Base-by-base conservation (phyloP, 768 basidiomycete species). In the Kockovaella imperatae region DNA sequence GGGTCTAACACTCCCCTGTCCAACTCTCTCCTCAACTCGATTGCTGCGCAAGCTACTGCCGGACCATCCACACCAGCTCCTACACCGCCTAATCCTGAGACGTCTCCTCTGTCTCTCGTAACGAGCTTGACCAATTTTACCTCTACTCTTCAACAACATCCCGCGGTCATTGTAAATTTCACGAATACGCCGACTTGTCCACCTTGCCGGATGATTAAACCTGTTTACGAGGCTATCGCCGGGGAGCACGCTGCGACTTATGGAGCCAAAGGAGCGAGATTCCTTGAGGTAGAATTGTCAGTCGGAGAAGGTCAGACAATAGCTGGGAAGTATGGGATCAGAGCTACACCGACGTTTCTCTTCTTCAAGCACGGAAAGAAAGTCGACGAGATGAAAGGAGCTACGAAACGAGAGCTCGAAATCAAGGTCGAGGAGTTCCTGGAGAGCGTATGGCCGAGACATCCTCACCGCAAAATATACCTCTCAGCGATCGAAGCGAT, bases 341-440 rank as follows among this genome's bases (percentile, higher is more conserved):
- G 77, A 14, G 88, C 78, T 15, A 93, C 87, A 2, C 91, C 90
- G 4, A 90, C 87, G 0, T 93, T 96, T 62, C 73, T 85, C 32
- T 90, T 95, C 73, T 96, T 88, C 74, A 69, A 82, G 52, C 77
- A 85, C 50, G 86, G 62, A 4, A 60, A 64, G 45, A 61, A 65
- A 35, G 62, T 57, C 17, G 55, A 66, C 13, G 65, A 62, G 38
- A 43, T 64, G 51, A 54, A 53, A 34, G 60, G 60, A 1, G 62
- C 65, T 15, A 41, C 32, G 15, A 64, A 64, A 45, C 45, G 49
- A 42, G 57, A 52, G 28, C 45, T 64, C 28, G 53, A 58, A 20
- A 39, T 20, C 14, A 52, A 45, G 30, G 64, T 67, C 20, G 64
- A 61, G 26, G 36, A 31, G 5, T 61, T 64, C 35, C 29, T 67